These are phyloP conservation scores for Aspergillus wentii DNA, from an alignment of 495 filamentous ascomycete genomes.

Conservation along the genomic window DNA sequence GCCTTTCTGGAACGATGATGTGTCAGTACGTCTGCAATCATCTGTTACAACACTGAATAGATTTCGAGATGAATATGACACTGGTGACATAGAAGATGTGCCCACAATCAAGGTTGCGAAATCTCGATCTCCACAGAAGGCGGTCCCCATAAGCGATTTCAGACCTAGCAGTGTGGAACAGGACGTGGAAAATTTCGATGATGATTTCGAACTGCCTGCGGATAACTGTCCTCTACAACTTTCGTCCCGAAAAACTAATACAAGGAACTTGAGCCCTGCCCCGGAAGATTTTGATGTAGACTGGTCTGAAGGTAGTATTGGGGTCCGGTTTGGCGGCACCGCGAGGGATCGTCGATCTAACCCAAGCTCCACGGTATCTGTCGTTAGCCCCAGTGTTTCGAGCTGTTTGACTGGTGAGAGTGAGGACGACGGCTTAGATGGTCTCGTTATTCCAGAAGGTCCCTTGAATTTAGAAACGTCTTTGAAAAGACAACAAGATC, in stretches of 20 bases:
- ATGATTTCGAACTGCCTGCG: conserved; percentile 69
- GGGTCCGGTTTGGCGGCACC: conserved; percentile 82
- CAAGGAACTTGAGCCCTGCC: conserved; percentile 50
- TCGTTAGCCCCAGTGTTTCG: conserved; percentile 84
- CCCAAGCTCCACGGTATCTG: conserved; percentile 80
- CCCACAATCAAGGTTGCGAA: conserved; percentile 66
- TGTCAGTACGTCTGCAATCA: conserved; percentile 19
- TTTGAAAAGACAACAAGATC: conserved; percentile 63
- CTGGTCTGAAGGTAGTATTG: conserved; percentile 89
- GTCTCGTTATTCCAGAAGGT: conserved; percentile 76
- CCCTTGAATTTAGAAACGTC: conserved; percentile 75
- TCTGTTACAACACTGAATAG: conserved; percentile 42
- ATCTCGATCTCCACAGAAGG: conserved; percentile 47
- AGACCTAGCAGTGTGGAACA: conserved; percentile 25
- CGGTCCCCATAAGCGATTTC: conserved; percentile 15
- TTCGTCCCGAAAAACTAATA: conserved; percentile 51
- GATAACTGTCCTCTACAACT: conserved; percentile 55
- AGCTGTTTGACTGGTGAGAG: conserved; percentile 91
- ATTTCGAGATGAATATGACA: conserved; percentile 58
- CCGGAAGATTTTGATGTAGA: conserved; percentile 76
- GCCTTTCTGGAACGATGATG: conserved; percentile 24
- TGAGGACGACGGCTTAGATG: conserved; percentile 86
- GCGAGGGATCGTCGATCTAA: conserved; percentile 68
- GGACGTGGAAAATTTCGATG: conserved; percentile 64
- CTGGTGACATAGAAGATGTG: conserved; percentile 58